These are phyloP conservation scores for Meira nashicola DNA, from an alignment of 1,284 basidiomycete species.

Conservation along the genomic window DNA sequence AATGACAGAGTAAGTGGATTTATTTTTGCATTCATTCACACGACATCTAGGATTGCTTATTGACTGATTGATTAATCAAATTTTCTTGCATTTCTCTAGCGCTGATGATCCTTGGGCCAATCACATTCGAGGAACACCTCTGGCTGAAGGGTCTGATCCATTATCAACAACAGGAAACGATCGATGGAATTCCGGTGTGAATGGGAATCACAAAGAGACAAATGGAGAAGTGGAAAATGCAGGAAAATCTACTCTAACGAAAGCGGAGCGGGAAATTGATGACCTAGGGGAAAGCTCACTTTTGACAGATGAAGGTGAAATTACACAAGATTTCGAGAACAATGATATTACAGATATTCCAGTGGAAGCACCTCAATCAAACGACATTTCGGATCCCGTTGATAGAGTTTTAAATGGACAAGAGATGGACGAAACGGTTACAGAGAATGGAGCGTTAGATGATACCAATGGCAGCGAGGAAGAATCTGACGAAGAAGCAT, in stretches of 20 bases:
- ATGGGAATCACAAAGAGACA: too few species aligned
- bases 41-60: not conserved
- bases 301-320: not conserved
- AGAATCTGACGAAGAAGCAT: conserved; percentile 11
- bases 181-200: too few species aligned
- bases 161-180: not conserved
- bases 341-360: not conserved
- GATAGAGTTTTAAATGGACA: not conserved
- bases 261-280: not conserved
- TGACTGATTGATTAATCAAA: too few species aligned
- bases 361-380: not conserved
- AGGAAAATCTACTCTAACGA: not conserved
- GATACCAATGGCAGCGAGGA: not conserved
- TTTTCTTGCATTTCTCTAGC: not conserved
- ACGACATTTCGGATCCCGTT: not conserved
- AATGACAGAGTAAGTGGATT: conserved; percentile 2
- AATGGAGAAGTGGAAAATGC: not conserved
- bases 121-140: conserved; percentile 7
- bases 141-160: conserved; percentile 2
- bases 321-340: not conserved
- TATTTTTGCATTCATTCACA: too few species aligned
- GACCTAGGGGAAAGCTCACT: not conserved
- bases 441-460: not conserved
- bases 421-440: not conserved
- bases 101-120: conserved; percentile 10